These are phyloP conservation scores for Berkeleyomyces rouxiae DNA, from an alignment of 2,329 filamentous ascomycete species.

Conservation along the genomic window DNA sequence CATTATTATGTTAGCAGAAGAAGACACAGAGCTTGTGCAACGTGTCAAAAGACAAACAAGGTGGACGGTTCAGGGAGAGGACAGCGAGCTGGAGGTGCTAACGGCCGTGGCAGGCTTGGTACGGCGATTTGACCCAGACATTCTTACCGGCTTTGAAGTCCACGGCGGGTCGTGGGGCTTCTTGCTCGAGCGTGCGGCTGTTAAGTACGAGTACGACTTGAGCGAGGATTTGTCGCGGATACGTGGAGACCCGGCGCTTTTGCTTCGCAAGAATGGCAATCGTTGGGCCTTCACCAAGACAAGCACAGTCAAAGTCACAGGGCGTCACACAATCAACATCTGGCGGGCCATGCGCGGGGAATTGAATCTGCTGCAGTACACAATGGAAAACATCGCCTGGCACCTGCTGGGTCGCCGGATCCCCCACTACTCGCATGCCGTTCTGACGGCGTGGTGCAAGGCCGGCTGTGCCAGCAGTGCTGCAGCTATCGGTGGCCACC, in stretches of 20 bases:
- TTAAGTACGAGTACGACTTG: conserved; percentile 78
- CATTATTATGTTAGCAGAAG: conserved; percentile 48
- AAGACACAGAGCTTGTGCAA: conserved; percentile 39
- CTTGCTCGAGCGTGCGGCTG: conserved; percentile 70
- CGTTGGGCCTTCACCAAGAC: conserved; percentile 90
- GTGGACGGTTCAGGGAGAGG: conserved; percentile 46
- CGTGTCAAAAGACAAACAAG: conserved; percentile 43
- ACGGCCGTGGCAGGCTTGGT: conserved; percentile 79
- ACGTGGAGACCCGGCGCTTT: conserved; percentile 17
- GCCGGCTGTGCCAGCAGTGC: not conserved
- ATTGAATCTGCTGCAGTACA: conserved; percentile 81
- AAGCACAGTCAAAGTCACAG: conserved; percentile 81
- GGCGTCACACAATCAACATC: conserved; percentile 89
- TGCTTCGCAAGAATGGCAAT: conserved; percentile 73
- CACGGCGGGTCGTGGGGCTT: conserved; percentile 93
- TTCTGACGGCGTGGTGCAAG: conserved; percentile 65
- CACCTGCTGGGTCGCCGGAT: conserved; percentile 76
- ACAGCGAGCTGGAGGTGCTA: conserved; percentile 69
- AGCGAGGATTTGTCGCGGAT: conserved; percentile 54
- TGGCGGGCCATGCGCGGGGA: conserved; percentile 95
- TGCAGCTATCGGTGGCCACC: not conserved
- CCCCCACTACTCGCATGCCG: conserved; percentile 68
- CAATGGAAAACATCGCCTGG: conserved; percentile 89
- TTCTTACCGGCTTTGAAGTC: conserved; percentile 88
- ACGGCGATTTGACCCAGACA: conserved; percentile 68